Percentiles rank a stretch among this genome's conserved stretches.
Evolutionary conservation across 192 early-diverging fungal genomes (phyloP).

Genomic region (Geranomyces variabilis): DNA sequence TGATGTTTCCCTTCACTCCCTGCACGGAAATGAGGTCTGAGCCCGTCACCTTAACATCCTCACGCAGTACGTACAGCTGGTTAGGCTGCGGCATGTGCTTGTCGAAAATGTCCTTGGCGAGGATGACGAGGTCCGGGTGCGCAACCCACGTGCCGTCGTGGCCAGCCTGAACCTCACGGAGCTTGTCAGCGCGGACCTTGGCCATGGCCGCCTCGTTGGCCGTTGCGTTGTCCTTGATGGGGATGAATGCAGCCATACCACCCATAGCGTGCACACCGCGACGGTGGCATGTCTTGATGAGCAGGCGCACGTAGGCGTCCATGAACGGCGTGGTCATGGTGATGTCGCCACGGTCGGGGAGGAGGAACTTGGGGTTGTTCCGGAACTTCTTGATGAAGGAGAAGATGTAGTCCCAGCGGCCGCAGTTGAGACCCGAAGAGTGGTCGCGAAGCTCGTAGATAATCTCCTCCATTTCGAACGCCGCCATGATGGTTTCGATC

Average conservation of each 20-base stretch:
- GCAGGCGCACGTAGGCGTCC: constrained; percentile 94
- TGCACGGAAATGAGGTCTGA: constrained; percentile 76
- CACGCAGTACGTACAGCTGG: constrained; percentile 91
- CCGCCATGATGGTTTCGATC: constrained; percentile 96
- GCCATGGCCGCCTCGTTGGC: constrained; percentile 90
- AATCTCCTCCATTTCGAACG: constrained; percentile 99
- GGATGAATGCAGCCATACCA: constrained; percentile 99
- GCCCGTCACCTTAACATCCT: constrained; percentile 84
- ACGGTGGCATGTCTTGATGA: constrained; percentile 98
- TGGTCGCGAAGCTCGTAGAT: constrained; percentile 99
- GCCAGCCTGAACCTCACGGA: constrained; percentile 92
- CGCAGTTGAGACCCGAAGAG: constrained; percentile 98
- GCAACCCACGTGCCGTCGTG: constrained; percentile 95
- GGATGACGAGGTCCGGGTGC: constrained; percentile 91
- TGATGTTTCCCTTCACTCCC: constrained; percentile 62
- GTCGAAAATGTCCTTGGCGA: constrained; percentile 90
- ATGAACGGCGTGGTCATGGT: constrained; percentile 97
- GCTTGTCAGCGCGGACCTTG: constrained; percentile 95
- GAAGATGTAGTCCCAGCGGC: constrained; percentile 99
- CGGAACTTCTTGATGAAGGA: constrained; percentile 98
- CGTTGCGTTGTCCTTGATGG: constrained; percentile 89
- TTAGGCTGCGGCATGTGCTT: constrained; percentile 95
- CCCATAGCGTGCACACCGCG: constrained; percentile 99
- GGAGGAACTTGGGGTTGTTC: constrained; percentile 78
- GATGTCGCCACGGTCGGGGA: constrained; percentile 90